Base-by-base conservation (phyloP, 495 filamentous ascomycete species). In the Pseudevernia furfuracea region DNA sequence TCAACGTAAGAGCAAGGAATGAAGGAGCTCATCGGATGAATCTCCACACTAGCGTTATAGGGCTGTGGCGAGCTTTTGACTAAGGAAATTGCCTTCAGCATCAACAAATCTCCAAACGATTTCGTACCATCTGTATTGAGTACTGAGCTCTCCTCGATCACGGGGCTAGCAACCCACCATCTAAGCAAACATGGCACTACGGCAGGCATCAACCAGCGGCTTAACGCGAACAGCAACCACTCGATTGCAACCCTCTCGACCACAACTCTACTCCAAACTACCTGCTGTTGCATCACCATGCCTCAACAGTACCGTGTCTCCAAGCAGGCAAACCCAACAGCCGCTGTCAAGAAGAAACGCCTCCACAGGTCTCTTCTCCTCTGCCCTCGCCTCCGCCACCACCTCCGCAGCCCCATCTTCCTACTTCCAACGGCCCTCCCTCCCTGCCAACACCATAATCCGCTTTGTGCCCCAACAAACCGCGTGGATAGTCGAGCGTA, bases 401-500 rank as follows among this genome's bases (percentile, higher is more conserved):
- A 57, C 66, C 59, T 63, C 67, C 9, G n/a, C 7, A 10, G 2
- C 66, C 8, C 67, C 77, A 11, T 76, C 75, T 4, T 80, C 82
- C 66, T 88, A 87, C 73, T 82, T 86, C 67, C 84, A 82, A 69
- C 82, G 82, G 43, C 75, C 80, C 57, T 74, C 81, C 21, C 80
- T 96, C 34, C 94, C 94, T 30, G 88, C 92, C 62, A 98, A 97
- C 78, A 97, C 95, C 32, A 81, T 98, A 68, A 82, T 98, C 67
- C 91, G 92, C 62, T 98, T 98, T 79, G 95, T 98, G 36, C 94
- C 95, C 14, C 95, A 98, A 76, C 94, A 97, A 79, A 96, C 93
- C 62, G 95, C 94, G 79, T 98, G 95, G 95, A 91, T 98, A 64
- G 94, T 98, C 46, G 95, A 98, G 78, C 90, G 94, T 66, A 98